Conservation (phyloP, 2,329 filamentous ascomycete species). For the Ceratocystis cacaofunesta region DNA sequence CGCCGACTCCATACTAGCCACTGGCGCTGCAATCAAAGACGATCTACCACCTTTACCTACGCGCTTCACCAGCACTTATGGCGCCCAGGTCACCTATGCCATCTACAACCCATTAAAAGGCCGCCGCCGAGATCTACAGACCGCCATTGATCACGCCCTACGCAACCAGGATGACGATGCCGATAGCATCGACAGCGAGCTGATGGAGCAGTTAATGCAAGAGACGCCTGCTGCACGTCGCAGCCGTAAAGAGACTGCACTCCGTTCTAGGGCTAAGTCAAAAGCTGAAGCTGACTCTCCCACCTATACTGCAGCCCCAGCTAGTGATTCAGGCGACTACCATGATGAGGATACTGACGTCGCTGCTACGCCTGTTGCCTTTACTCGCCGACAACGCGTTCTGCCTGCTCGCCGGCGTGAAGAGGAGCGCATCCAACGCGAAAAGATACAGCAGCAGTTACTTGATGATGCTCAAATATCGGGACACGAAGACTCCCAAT, state of each 20-base stretch:
- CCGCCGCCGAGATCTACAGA: conserved; percentile 18
- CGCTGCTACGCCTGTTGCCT: not conserved
- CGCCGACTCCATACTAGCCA: conserved; percentile 6
- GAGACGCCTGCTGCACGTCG: conserved; percentile 12
- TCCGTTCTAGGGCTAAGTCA: not conserved
- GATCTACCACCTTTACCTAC: conserved; percentile 19
- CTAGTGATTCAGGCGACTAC: not conserved
- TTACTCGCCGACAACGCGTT: conserved; percentile 9
- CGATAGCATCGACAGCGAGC: conserved; percentile 14
- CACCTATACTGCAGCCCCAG: not conserved
- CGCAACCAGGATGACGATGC: conserved; percentile 16
- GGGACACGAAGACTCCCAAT: not conserved
- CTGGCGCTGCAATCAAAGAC: conserved; percentile 18
- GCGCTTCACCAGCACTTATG: conserved; percentile 20
- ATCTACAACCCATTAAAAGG: conserved; percentile 20
- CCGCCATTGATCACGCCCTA: conserved; percentile 18
- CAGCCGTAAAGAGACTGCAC: conserved; percentile 5
- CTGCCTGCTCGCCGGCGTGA: conserved; percentile 6
- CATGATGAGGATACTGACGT: not conserved
- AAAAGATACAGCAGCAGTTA: not conserved
- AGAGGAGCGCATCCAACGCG: conserved; percentile 6
- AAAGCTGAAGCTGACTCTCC: not conserved
- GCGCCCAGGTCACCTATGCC: conserved; percentile 18
- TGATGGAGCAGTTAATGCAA: conserved; percentile 15
- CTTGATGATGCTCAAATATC: not conserved